Percentiles rank a stretch among this genome's conserved stretches.
Conservation (phyloP, 768 basidiomycete species). For the Nidularia sp. region DNA sequence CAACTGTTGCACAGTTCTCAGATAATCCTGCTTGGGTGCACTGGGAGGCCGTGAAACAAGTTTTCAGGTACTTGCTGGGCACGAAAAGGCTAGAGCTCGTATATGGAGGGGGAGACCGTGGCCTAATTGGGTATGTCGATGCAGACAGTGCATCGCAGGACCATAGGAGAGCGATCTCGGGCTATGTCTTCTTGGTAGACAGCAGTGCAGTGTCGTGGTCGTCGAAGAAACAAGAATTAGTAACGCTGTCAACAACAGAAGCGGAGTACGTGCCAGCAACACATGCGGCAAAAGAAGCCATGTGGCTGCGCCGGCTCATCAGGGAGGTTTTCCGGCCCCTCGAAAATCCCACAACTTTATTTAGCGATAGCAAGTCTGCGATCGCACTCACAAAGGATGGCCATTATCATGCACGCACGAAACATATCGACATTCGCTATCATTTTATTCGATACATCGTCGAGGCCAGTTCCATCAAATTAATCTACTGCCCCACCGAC, state of each 20-base stretch:
- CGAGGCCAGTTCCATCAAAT: background rate
- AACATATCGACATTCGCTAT: background rate
- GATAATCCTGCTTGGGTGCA: background rate
- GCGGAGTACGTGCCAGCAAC: background rate
- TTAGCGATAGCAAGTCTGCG: background rate
- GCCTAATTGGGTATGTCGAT: background rate
- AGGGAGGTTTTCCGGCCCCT: background rate
- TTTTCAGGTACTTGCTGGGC: too few relatives aligned
- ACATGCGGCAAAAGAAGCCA: background rate
- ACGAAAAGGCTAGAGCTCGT: background rate
- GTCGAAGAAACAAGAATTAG: background rate
- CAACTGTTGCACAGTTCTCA: background rate
- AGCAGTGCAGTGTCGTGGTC: background rate
- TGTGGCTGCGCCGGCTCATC: background rate
- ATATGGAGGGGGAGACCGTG: background rate
- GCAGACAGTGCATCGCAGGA: background rate
- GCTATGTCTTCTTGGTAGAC: background rate
- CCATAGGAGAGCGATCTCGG: background rate
- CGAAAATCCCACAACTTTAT: background rate
- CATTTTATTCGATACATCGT: too few relatives aligned
- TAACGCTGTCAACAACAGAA: conserved; percentile 1
- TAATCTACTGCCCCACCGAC: background rate
- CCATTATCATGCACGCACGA: background rate
- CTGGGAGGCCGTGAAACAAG: background rate
- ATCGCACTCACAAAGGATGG: background rate